A percentile compares a stretch with the other conserved stretches of the same genome.
Evolutionary conservation across 768 basidiomycete species (phyloP).

Genomic region (Suillus lakei): DNA sequence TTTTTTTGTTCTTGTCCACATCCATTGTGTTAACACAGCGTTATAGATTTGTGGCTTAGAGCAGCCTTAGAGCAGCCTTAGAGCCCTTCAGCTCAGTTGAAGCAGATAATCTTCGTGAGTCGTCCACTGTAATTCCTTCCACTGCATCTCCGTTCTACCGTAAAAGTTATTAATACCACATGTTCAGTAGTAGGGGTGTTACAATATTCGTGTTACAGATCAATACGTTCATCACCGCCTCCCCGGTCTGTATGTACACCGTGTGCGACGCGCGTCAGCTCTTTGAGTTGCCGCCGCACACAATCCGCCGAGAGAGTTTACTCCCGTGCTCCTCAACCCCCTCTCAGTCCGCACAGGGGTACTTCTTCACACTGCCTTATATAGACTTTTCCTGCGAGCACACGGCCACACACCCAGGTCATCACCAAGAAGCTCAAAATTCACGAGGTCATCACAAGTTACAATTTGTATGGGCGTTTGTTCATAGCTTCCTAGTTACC

Average conservation of each 20-base stretch:
- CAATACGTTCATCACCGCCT: not conserved
- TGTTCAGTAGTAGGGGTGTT: not conserved
- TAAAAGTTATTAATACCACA: not conserved
- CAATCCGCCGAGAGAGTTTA: not conserved
- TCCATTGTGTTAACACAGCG: too few species aligned
- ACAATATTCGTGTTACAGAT: constrained; percentile 1
- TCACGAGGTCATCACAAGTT: not conserved
- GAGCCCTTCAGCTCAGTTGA: not conserved
- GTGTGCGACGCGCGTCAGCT: not conserved
- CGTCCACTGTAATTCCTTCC: not conserved
- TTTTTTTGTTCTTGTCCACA: constrained; percentile 5
- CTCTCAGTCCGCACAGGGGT: not conserved
- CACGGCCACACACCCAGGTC: not conserved
- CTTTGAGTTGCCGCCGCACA: not conserved
- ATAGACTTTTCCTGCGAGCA: not conserved
- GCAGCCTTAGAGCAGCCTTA: not conserved
- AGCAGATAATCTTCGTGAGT: not conserved
- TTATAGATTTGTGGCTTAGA: not conserved
- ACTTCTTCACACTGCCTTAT: not conserved
- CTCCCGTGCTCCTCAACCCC: not conserved
- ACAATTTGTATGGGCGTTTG: not conserved
- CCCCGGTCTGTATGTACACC: too few species aligned
- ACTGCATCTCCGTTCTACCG: not conserved
- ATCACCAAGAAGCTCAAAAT: not conserved
- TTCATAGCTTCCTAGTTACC: not conserved